Evolutionary conservation across 768 basidiomycete genomes (phyloP).

Genomic region (Nidularia sp.): DNA sequence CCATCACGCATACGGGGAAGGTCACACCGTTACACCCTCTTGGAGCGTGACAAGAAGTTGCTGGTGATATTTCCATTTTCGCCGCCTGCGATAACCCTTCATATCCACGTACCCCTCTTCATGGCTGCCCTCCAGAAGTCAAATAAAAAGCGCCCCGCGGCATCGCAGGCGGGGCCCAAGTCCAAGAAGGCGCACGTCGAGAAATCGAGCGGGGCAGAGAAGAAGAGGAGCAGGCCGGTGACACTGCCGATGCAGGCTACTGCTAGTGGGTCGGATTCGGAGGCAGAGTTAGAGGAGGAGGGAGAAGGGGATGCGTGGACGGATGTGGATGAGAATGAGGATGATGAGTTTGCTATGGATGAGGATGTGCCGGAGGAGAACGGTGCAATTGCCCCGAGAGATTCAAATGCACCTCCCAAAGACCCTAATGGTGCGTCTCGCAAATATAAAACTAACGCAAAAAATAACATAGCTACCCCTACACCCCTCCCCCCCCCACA

Average conservation of each 20-base stretch:
- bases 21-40: not conserved
- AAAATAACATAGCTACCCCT: constrained; percentile 34
- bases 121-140: constrained; percentile 39
- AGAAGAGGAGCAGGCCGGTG: constrained; percentile 60
- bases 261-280: constrained; percentile 31
- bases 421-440: constrained; percentile 53
- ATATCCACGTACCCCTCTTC: not conserved
- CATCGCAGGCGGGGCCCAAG: constrained; percentile 41
- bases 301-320: constrained; percentile 28
- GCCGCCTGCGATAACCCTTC: too few relatives aligned
- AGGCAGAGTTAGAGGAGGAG: constrained; percentile 30
- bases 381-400: constrained; percentile 23
- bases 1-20: not conserved
- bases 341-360: constrained; percentile 15
- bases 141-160: constrained; percentile 47
- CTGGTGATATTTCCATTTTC: too few relatives aligned
- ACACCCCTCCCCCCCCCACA: too few relatives aligned
- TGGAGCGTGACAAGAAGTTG: too few relatives aligned
- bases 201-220: constrained; percentile 25
- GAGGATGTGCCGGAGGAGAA: constrained; percentile 14
- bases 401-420: constrained; percentile 29
- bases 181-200: constrained; percentile 51
- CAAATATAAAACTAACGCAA: constrained; percentile 1
- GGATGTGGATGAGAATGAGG: constrained; percentile 24
- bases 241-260: constrained; percentile 27